A percentile compares a stretch with the other conserved stretches of the same genome.
Conservation (phyloP, 2,329 filamentous ascomycete species). For the Whalleya microplaca region DNA sequence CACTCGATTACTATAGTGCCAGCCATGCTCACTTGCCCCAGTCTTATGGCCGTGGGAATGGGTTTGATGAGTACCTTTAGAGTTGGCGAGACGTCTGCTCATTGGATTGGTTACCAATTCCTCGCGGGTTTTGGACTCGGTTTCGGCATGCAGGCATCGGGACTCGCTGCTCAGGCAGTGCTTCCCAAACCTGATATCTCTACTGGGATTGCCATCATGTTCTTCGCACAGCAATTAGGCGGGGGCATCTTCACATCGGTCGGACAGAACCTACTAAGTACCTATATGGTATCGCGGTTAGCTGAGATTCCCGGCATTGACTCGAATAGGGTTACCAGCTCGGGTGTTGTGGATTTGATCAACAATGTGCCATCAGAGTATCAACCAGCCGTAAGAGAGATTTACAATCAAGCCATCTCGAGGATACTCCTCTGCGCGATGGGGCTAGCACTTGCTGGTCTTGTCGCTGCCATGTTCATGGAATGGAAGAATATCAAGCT, state of each 20-base stretch:
- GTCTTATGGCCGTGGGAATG: conserved; percentile 54
- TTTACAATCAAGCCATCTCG: conserved; percentile 60
- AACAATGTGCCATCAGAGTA: conserved; percentile 48
- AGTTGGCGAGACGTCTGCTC: conserved; percentile 47
- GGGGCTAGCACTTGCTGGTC: conserved; percentile 51
- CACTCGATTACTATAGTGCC: conserved; percentile 41
- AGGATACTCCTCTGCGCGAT: conserved; percentile 60
- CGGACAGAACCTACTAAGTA: conserved; percentile 46
- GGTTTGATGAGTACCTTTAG: conserved; percentile 62
- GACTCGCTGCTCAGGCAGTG: conserved; percentile 55
- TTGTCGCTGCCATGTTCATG: conserved; percentile 55
- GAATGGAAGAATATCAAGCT: conserved; percentile 66
- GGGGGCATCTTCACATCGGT: conserved; percentile 51
- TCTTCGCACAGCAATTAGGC: conserved; percentile 52
- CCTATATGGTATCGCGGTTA: conserved; percentile 38
- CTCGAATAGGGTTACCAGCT: conserved; percentile 37
- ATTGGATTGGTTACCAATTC: conserved; percentile 66
- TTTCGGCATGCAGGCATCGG: conserved; percentile 60
- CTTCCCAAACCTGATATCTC: conserved; percentile 48
- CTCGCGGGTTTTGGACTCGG: conserved; percentile 63
- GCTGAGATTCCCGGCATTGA: conserved; percentile 40
- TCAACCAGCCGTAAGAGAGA: conserved; percentile 52
- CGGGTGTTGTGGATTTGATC: conserved; percentile 56
- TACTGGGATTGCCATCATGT: conserved; percentile 47
- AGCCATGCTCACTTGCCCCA: conserved; percentile 56